phyloP scores from a whole-genome alignment of 768 basidiomycete species.

The Crucibulum laeve region DNA sequence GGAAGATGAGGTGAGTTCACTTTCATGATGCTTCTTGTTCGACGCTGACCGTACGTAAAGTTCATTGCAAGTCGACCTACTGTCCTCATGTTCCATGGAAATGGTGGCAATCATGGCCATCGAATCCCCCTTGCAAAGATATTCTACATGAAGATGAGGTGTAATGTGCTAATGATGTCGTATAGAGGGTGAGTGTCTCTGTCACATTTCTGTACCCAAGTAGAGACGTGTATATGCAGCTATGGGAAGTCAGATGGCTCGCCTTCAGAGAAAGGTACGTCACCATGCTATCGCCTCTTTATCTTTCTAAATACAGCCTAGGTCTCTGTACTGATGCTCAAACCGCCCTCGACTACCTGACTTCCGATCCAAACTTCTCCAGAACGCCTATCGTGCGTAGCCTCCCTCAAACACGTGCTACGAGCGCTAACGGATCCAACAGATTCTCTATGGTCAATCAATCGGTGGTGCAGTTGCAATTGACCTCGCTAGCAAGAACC shows the following conservation, averaged over 20 bases:
- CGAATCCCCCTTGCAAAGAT: slow-evolving; percentile 83
- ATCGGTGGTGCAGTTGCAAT: slow-evolving; percentile 94
- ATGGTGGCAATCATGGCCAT: slow-evolving; percentile 85
- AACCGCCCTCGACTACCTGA: slow-evolving; percentile 72
- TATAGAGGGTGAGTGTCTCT: slow-evolving; percentile 72
- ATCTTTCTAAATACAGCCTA: slow-evolving; percentile 17
- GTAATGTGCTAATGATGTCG: slow-evolving; percentile 92
- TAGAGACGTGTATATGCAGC: slow-evolving; percentile 29
- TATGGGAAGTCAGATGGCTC: slow-evolving; percentile 88
- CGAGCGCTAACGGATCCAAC: neutral
- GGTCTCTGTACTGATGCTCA: slow-evolving; percentile 85
- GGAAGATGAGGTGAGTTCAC: slow-evolving; percentile 51
- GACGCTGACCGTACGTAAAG: slow-evolving; percentile 15
- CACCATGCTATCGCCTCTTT: neutral
- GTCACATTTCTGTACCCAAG: neutral
- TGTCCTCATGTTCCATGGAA: slow-evolving; percentile 91
- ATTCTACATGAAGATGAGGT: slow-evolving; percentile 79
- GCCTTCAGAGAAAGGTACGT: slow-evolving; percentile 77
- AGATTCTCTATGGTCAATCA: slow-evolving; percentile 81
- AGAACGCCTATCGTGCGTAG: slow-evolving; percentile 61
- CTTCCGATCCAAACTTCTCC: slow-evolving; percentile 55
- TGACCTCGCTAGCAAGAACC: slow-evolving; percentile 78
- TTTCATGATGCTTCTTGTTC: neutral
- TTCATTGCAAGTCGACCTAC: slow-evolving; percentile 65
- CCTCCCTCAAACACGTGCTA: neutral